These are phyloP conservation scores for Aspergillus diversus DNA, from an alignment of 495 filamentous ascomycete genomes.

Conservation along the genomic window DNA sequence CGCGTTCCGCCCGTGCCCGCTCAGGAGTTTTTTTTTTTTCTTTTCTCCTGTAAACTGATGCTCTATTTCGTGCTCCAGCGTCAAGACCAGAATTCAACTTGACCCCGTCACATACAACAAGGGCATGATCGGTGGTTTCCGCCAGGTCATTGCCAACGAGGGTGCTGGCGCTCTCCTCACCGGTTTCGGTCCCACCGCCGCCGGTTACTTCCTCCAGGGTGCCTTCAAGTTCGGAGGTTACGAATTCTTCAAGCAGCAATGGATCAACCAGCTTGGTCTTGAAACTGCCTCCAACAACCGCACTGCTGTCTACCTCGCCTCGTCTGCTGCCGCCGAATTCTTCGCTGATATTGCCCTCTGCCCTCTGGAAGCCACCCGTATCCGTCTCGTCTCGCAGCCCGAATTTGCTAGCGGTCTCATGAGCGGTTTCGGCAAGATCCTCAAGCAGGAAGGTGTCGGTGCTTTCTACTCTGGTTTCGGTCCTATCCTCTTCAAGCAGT, in stretches of 20 bases:
- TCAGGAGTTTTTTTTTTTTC: not conserved
- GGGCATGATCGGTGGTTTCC: constrained; percentile 85
- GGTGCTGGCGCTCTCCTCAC: constrained; percentile 88
- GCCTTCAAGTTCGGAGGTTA: constrained; percentile 96
- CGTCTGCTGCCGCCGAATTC: constrained; percentile 84
- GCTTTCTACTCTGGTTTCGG: constrained; percentile 96
- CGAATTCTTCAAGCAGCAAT: constrained; percentile 94
- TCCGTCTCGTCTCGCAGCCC: constrained; percentile 90
- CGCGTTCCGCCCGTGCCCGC: constrained; percentile 14
- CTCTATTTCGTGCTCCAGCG: constrained; percentile 57
- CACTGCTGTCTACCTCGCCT: constrained; percentile 86
- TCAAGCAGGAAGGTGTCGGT: constrained; percentile 79
- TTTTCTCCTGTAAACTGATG: constrained; percentile 17
- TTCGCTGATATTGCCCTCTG: constrained; percentile 93
- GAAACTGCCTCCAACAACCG: constrained; percentile 85
- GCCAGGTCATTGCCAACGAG: constrained; percentile 79
- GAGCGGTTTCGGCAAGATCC: constrained; percentile 82
- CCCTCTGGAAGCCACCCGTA: constrained; percentile 92
- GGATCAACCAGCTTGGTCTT: constrained; percentile 77
- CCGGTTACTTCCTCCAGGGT: constrained; percentile 94
- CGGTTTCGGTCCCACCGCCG: constrained; percentile 83
- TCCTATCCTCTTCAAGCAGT: constrained; percentile 95
- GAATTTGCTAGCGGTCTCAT: constrained; percentile 82
- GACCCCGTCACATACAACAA: constrained; percentile 89
- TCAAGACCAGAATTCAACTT: constrained; percentile 95